Base-by-base conservation (phyloP, 805 yeast genomes). In the Yarrowia keelungensis region DNA sequence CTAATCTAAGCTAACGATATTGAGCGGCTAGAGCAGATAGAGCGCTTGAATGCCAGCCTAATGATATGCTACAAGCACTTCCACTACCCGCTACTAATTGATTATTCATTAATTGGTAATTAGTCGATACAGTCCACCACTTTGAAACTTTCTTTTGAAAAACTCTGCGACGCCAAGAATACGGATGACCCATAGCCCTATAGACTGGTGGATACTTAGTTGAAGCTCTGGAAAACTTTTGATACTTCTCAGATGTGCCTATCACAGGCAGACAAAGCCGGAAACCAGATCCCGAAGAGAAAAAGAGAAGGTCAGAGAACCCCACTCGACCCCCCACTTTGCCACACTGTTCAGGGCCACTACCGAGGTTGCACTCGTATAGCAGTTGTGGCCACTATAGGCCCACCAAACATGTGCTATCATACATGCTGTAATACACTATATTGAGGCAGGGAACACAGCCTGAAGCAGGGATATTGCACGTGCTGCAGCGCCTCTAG, bases 401-500 rank as follows among this genome's bases (percentile, higher is more conserved):
- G 8, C 10, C 39, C 39, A 10, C 3, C 12, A 38, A 38, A 9
- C 39, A 26, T 26, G 32, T 26, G 53, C 38, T 26, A 49, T 49
- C 11, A 32, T 49, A 12, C n/a, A 38, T 36, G 38, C 38, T 36
- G 10, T 36, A 36, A 36, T 36, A 19, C 32, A 19, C 19, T 46
- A 47, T 19, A 15, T 3, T 9, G 14, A 32, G 39, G 54, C 19
- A 39, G 54, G 39, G 54, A 36, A 9, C 32, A 26, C 32, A 26
- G 32, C 32, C 32, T 26, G 7, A 38, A 16, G 59, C 59, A 19
- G 59, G 36, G 56, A 5, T 15, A 32, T 50, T 51, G 42, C 42
- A 51, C 56, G 42, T 51, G 56, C 14, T 51, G 56, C 56, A 51
- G 56, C 42, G 42, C 42, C 16, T 51, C 12, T 15, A 38, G 12